Percentiles rank a stretch among this genome's conserved stretches.
Evolutionary conservation across 371 early-diverging fungal species (phyloP).

Genomic region (Paramicrosporidium saccamoebae): DNA sequence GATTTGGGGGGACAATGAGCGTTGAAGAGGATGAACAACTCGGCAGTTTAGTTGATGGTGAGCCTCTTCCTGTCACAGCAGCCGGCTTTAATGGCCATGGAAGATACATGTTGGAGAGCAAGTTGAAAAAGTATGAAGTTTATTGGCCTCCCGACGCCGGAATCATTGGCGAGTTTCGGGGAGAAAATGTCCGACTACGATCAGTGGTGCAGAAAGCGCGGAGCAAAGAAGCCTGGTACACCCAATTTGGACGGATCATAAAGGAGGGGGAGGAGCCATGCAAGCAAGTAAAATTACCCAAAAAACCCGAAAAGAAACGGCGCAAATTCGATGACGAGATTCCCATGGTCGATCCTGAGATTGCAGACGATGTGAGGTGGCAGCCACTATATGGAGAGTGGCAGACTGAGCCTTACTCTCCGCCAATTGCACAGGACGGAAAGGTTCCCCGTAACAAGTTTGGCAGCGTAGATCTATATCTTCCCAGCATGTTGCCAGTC

Average conservation of each 20-base stretch:
- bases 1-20: neutral
- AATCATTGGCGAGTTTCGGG: slow-evolving; percentile 29
- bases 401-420: slow-evolving; percentile 33
- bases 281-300: neutral
- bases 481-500: slow-evolving; percentile 35
- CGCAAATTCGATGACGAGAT: slow-evolving; percentile 6
- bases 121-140: slow-evolving; percentile 30
- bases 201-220: slow-evolving; percentile 25
- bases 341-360: slow-evolving; percentile 4
- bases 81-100: slow-evolving; percentile 41
- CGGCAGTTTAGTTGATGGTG: slow-evolving; percentile 8
- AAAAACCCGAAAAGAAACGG: neutral
- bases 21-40: slow-evolving; percentile 15
- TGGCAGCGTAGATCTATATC: slow-evolving; percentile 49
- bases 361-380: slow-evolving; percentile 2
- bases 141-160: slow-evolving; percentile 19
- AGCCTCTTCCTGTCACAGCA: slow-evolving; percentile 41
- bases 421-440: slow-evolving; percentile 28
- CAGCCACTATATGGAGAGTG: slow-evolving; percentile 37
- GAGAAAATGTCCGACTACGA: slow-evolving; percentile 46
- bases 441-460: slow-evolving; percentile 35
- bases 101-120: slow-evolving; percentile 45
- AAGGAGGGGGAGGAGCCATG: neutral
- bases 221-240: slow-evolving; percentile 10
- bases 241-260: neutral